Conservation (phyloP, 208 protist species). For the Acanthamoeba sp. region DNA sequence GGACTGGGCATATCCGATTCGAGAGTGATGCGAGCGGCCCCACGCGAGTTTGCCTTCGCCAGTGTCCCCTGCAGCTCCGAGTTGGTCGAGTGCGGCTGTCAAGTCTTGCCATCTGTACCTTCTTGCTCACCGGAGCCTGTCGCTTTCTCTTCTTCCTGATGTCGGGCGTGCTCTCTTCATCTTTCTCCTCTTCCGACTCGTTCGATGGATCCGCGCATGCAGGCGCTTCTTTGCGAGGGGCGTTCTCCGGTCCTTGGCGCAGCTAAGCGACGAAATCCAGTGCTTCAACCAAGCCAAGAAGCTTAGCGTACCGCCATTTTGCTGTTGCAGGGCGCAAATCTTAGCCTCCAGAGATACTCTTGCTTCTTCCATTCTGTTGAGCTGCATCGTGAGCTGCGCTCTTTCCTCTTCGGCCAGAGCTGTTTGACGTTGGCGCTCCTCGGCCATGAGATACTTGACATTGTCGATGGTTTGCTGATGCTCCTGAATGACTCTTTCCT, state of each 20-base stretch:
- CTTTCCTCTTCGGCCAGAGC: not conserved
- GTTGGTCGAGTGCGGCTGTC: no score
- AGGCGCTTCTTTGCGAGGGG: not conserved
- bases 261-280: not conserved
- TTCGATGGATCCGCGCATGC: conserved; percentile 28
- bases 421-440: not conserved
- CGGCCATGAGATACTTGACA: not conserved
- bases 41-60: not conserved
- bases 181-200: not conserved
- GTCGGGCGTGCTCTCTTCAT: not conserved
- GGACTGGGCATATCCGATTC: no score
- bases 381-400: not conserved
- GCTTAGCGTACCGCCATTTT: not conserved
- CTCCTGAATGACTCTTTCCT: conserved; percentile 15
- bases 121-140: not conserved
- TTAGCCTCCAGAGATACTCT: not conserved
- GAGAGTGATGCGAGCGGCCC: not conserved
- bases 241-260: no score
- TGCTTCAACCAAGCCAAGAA: not conserved
- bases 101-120: not conserved
- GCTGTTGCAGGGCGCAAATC: not conserved
- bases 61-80: no score
- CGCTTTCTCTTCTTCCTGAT: not conserved
- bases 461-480: not conserved
- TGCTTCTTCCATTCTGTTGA: not conserved